Evolutionary conservation across 2,329 filamentous ascomycete genomes (phyloP).

Genomic region (Hypoxylon sp.): DNA sequence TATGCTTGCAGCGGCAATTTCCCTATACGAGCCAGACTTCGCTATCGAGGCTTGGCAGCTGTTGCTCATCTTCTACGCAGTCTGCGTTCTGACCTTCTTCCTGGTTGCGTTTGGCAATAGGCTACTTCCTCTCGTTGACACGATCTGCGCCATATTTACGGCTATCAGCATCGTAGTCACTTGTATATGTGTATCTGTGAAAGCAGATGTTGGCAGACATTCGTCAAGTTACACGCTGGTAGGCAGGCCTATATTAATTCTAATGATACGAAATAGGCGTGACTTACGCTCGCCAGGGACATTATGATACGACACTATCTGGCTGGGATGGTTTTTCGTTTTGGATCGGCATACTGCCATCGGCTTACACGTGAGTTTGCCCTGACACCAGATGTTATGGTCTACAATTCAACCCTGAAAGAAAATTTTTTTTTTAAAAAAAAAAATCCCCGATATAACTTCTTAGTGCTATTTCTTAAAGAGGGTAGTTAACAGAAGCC

Average conservation of each 20-base stretch:
- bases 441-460: no score
- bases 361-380: slow-evolving; percentile 61
- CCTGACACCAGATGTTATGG: not conserved
- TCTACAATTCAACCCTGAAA: no score
- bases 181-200: slow-evolving; percentile 66
- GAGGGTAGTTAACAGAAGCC: slow-evolving; percentile 17
- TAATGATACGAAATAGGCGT: not conserved
- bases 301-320: slow-evolving; percentile 66
- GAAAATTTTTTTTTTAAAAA: no score
- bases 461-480: no score
- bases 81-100: slow-evolving; percentile 65
- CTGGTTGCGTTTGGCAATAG: slow-evolving; percentile 69
- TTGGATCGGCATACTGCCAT: slow-evolving; percentile 71
- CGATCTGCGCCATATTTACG: slow-evolving; percentile 67
- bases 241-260: slow-evolving; percentile 11
- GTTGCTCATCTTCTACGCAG: slow-evolving; percentile 70
- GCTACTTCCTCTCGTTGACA: slow-evolving; percentile 69
- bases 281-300: slow-evolving; percentile 48
- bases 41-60: slow-evolving; percentile 67
- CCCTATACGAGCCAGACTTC: slow-evolving; percentile 67
- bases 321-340: slow-evolving; percentile 71
- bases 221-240: slow-evolving; percentile 61
- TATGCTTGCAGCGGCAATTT: slow-evolving; percentile 62
- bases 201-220: slow-evolving; percentile 65
- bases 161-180: slow-evolving; percentile 67